Conservation (phyloP, 2,329 filamentous ascomycete genomes). For the Apiospora koreana region DNA sequence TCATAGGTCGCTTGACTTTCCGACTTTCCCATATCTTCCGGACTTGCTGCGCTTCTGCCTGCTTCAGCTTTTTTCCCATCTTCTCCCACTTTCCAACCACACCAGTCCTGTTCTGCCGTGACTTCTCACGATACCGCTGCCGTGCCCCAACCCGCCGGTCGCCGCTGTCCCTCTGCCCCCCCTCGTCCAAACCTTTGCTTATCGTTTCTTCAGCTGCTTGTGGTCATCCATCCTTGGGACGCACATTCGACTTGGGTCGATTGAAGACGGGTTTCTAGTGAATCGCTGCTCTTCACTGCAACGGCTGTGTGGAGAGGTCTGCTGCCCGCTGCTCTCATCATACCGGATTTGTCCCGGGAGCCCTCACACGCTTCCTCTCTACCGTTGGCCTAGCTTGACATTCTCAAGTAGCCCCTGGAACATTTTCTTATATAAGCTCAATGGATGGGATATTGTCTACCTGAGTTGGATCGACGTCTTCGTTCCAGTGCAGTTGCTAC, state of each 20-base stretch:
- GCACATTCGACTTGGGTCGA: slow-evolving; percentile 4
- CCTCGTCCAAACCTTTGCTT: neutral
- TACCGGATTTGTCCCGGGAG: neutral
- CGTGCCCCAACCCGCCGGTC: neutral
- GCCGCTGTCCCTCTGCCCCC: neutral
- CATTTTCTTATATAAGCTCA: neutral
- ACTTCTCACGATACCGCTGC: neutral
- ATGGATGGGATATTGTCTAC: neutral
- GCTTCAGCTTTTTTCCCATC: neutral
- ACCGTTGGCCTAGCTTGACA: neutral
- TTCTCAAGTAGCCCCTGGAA: neutral
- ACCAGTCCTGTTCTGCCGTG: neutral
- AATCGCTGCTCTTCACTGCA: slow-evolving; percentile 3
- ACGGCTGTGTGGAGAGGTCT: neutral
- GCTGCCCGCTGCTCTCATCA: neutral
- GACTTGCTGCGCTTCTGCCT: neutral
- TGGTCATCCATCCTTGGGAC: neutral
- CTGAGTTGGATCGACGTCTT: neutral
- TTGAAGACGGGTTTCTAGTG: slow-evolving; percentile 9
- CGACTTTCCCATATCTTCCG: slow-evolving; percentile 2
- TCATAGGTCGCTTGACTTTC: neutral
- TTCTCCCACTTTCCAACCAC: neutral
- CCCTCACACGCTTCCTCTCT: neutral
- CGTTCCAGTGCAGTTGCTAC: slow-evolving; percentile 2
- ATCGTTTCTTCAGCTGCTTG: neutral